These are phyloP conservation scores for Cinchona pubescens DNA, from an alignment of 257 asterid species.

Conservation along the genomic window DNA sequence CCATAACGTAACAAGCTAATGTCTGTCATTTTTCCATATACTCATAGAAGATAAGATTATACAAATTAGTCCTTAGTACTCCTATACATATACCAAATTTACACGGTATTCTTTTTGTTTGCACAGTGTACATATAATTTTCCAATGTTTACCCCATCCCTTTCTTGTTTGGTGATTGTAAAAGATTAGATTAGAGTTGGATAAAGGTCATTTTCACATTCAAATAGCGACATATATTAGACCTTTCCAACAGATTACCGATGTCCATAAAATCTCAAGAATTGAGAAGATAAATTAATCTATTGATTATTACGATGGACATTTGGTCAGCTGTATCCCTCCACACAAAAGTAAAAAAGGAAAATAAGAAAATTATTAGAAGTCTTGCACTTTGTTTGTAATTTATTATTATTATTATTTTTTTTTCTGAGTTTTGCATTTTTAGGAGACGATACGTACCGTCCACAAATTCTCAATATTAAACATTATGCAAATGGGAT, in stretches of 20 bases:
- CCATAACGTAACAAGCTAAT: too few species aligned
- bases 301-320: neutral
- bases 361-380: neutral
- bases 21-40: too few species aligned
- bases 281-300: conserved; percentile 11
- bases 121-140: neutral
- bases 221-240: conserved; percentile 20
- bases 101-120: too few species aligned
- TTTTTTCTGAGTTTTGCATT: neutral
- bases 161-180: conserved; percentile 6
- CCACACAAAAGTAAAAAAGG: neutral
- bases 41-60: too few species aligned
- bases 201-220: conserved; percentile 29
- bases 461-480: conserved; percentile 11
- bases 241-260: neutral
- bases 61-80: too few species aligned
- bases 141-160: neutral
- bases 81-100: too few species aligned
- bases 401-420: too few species aligned
- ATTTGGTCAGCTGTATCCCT: conserved; percentile 11
- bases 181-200: conserved; percentile 19
- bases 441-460: conserved; percentile 18
- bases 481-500: neutral
- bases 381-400: neutral
- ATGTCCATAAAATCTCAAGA: neutral